These are phyloP conservation scores for Cryptococcus sp. DNA, from an alignment of 1,284 basidiomycete species.

Conservation along the genomic window DNA sequence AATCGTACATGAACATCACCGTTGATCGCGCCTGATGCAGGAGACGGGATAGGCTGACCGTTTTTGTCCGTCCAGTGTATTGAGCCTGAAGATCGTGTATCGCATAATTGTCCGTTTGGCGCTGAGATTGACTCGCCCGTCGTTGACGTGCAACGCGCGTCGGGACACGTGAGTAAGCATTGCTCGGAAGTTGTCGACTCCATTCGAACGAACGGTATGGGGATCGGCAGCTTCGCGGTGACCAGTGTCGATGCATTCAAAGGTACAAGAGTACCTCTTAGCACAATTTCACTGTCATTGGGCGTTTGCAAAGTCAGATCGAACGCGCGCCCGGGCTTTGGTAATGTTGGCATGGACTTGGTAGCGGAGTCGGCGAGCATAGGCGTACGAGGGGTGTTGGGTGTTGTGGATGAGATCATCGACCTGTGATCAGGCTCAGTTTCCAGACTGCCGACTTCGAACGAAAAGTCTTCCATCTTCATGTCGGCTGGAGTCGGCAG, in stretches of 20 bases:
- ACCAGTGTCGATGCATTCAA: slow-evolving; percentile 31
- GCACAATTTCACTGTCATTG: slow-evolving; percentile 11
- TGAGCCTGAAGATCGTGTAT: slow-evolving; percentile 5
- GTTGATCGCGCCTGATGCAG: slow-evolving; percentile 6
- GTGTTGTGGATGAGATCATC: slow-evolving; percentile 7
- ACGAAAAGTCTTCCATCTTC: slow-evolving; percentile 43
- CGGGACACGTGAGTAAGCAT: slow-evolving; percentile 15
- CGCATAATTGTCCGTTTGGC: slow-evolving; percentile 1
- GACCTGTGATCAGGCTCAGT: neutral
- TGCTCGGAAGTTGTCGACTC: slow-evolving; percentile 7
- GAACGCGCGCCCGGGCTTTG: slow-evolving; percentile 18
- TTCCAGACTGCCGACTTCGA: slow-evolving; percentile 33
- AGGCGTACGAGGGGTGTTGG: slow-evolving; percentile 6
- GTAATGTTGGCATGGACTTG: slow-evolving; percentile 5
- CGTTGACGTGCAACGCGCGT: neutral
- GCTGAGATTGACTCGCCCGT: neutral
- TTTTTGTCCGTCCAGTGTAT: slow-evolving; percentile 28
- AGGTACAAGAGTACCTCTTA: slow-evolving; percentile 33
- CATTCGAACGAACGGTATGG: slow-evolving; percentile 34
- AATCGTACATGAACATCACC: slow-evolving; percentile 29
- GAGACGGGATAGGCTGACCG: slow-evolving; percentile 7
- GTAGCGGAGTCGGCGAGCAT: slow-evolving; percentile 9
- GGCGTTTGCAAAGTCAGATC: slow-evolving; percentile 26
- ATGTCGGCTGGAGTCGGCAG: slow-evolving; percentile 22
- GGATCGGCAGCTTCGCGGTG: slow-evolving; percentile 19